Base-by-base conservation (phyloP, 148 eudicot genomes). In the Fagopyrum esculentum region DNA sequence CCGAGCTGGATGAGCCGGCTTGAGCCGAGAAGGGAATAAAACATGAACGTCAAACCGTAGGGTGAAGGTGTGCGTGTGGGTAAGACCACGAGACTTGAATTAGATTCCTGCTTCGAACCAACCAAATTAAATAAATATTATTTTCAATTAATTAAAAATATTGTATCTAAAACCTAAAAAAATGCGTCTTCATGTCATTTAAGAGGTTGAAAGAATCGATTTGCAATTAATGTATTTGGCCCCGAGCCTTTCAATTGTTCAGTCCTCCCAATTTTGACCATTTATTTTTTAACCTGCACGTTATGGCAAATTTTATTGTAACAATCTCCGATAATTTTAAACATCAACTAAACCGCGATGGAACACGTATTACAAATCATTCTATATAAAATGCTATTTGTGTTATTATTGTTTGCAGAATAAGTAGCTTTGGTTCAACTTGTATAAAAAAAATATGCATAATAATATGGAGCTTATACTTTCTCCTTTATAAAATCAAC, bases 141-240 rank as follows among this genome's bases (percentile, higher is more conserved):
- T 19, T 19, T 57, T 19, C n/a, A 12, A 4, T 66, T 40, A 40
- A 35, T 66, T 57, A 57, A 57, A 35, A 40, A 43, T 35, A 1
- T 35, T 35, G 40, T 2, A 66, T 46, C 9, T 13, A 35, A 40
- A 13, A 13, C 45, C 71, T 22, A 3, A 40, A 22, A 66, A 66
- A 59, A 17, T 66, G 71, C 43, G 71, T 66, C 71, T 40, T 66
- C 46, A 66, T 66, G 16, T 43, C 71, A 66, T 66, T 66, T 66
- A 66, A 66, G 71, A 66, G 71, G 47, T 66, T 66, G 46, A 66
- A 66, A 66, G 46, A 35, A 66, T 66, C 71, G 47, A 43, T 35
- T 66, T 40, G 71, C 71, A 66, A 66, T 66, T 66, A 66, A 66
- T 66, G 71, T 10, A 2, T 66, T 66, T 66, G 71, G 71, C 71